Evolutionary conservation across 2,329 filamentous ascomycete genomes (phyloP).

Genomic region (Colletotrichum sp.): DNA sequence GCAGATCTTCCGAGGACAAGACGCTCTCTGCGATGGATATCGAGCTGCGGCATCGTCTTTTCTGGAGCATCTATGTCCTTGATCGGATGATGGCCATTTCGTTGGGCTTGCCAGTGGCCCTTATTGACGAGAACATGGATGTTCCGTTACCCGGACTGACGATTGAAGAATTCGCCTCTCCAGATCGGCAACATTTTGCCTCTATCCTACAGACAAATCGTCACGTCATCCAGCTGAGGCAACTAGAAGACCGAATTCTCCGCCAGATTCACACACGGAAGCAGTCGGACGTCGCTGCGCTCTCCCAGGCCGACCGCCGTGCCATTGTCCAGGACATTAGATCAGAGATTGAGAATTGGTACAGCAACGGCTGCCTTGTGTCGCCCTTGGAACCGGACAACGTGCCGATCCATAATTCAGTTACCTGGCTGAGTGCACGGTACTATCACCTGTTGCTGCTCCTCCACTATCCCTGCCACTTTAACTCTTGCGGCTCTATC

Average conservation of each 20-base stretch:
- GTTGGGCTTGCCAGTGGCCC: constrained; percentile 42
- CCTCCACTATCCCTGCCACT: constrained; percentile 46
- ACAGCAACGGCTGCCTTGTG: constrained; percentile 49
- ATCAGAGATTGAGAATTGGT: constrained; percentile 53
- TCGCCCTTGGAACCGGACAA: constrained; percentile 47
- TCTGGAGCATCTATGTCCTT: constrained; percentile 50
- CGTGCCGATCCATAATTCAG: constrained; percentile 48
- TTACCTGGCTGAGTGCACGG: constrained; percentile 47
- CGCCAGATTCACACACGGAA: constrained; percentile 38
- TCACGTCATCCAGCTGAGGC: constrained; percentile 48
- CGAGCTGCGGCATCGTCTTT: constrained; percentile 43
- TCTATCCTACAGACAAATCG: constrained; percentile 48
- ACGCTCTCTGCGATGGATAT: constrained; percentile 28
- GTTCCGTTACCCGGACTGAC: constrained; percentile 49
- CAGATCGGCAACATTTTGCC: constrained; percentile 41
- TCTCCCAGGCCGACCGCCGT: constrained; percentile 35
- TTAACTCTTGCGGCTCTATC: constrained; percentile 38
- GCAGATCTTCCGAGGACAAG: constrained; percentile 32
- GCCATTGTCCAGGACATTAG: constrained; percentile 38
- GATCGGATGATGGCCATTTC: constrained; percentile 51
- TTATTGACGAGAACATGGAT: constrained; percentile 43
- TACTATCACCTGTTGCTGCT: constrained; percentile 50
- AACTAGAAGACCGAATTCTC: constrained; percentile 47
- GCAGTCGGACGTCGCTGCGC: constrained; percentile 30
- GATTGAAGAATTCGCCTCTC: constrained; percentile 48